Evolutionary conservation across 441 rosid species (phyloP).

Genomic region (Rhodomyrtus psidioides): DNA sequence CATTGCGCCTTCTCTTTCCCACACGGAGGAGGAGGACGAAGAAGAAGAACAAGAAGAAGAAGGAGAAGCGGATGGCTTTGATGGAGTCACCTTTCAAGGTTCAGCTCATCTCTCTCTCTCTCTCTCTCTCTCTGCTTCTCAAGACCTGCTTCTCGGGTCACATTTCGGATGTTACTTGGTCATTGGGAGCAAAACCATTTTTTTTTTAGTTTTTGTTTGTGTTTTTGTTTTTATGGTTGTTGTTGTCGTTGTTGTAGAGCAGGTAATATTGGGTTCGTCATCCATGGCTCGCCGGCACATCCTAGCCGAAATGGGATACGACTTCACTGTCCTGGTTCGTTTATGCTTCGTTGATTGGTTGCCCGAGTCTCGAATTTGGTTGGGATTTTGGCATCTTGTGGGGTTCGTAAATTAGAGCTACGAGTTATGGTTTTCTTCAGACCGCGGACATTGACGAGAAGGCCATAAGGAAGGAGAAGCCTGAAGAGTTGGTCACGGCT

Average conservation of each 20-base stretch:
- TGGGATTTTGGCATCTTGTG: not conserved
- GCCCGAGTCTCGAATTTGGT: not conserved
- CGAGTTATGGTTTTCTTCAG: conserved; percentile 21
- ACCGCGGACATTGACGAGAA: conserved; percentile 73
- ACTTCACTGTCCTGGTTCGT: conserved; percentile 41
- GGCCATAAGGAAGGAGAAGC: conserved; percentile 44
- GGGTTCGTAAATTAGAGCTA: not conserved
- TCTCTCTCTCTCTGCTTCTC: not conserved
- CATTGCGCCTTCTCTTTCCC: not conserved
- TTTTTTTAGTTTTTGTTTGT: too few relatives aligned
- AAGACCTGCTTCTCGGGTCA: not conserved
- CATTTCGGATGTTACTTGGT: not conserved
- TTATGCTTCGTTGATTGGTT: not conserved
- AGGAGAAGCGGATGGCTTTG: not conserved
- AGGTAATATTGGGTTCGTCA: conserved; percentile 59
- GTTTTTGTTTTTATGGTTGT: not conserved
- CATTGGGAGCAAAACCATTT: not conserved
- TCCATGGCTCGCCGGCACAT: conserved; percentile 53
- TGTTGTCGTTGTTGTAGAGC: not conserved
- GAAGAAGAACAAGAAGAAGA: too few relatives aligned
- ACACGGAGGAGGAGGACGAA: not conserved
- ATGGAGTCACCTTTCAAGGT: not conserved
- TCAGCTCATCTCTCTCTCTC: not conserved
- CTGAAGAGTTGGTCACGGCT: conserved; percentile 62
- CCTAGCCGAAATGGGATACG: conserved; percentile 59